Base-by-base conservation (phyloP, 495 filamentous ascomycete genomes). In the Astrothelium subdiscretum region DNA sequence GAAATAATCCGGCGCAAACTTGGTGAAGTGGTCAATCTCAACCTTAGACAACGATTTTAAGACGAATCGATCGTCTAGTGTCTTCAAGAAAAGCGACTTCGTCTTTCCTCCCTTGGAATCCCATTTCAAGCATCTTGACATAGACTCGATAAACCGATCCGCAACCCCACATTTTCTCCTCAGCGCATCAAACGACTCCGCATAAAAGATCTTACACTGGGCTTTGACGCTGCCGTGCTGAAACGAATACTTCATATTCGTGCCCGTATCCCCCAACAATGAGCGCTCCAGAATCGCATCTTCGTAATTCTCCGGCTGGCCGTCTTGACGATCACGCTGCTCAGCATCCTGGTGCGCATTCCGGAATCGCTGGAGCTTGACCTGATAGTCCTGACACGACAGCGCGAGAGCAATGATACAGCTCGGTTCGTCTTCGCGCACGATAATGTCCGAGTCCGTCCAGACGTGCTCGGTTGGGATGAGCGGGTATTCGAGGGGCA, bases 61-160 rank as follows among this genome's bases (percentile, higher is more conserved):
- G 54, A 97, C 90, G 63, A 99, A 87, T 22, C 94, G 86, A 67
- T 97, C 90, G 68, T 99, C 94, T 12, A 95, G 81, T 0, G 95
- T 97, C 74, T 97, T 97, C 62, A 99, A 76, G 69, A 99, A 99
- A n/a, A 99, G 84, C 1, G 91, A 95, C 70, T 96, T 97, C 15
- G 92, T 96, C 74, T 99, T 99, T 59, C 94, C 94, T 52, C 94
- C 94, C 72, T 96, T 97, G 15, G 90, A 96, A 71, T 99, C 94
- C 92, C 92, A 99, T 71, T 97, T 96, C 24, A 92, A 78, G 75
- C 95, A 97, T 18, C 95, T 85, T 31, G 92, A 97, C 24, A 99
- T 74, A 3, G 91, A 96, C 72, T 99, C 94, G 32, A 96, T 86
- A 63, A 97, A 95, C 31, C 94, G 89, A 70, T 96, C 90, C 11